Percentiles rank a stretch among this genome's conserved stretches.
Conservation (phyloP, 768 basidiomycete species). For the Chalciporus pseudorubinellus region DNA sequence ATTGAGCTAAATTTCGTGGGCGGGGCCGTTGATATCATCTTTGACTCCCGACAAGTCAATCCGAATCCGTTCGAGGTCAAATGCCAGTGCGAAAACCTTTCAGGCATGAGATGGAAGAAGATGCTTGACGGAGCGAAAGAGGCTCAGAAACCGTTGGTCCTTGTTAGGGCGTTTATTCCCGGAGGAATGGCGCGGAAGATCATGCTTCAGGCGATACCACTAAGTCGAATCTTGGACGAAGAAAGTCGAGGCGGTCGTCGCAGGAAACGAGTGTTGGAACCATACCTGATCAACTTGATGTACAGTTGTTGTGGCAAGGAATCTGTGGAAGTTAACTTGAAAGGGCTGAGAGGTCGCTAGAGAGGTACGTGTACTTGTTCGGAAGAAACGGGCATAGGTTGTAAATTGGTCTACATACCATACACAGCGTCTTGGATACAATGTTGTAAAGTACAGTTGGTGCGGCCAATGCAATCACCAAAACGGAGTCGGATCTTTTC, state of each 20-base stretch:
- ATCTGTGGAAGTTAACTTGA: neutral
- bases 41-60: constrained; percentile 20
- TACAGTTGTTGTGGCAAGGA: constrained; percentile 20
- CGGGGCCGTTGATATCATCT: constrained; percentile 7
- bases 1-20: constrained; percentile 26
- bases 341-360: neutral
- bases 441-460: too few species aligned
- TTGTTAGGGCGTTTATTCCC: constrained; percentile 29
- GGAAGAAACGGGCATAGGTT: too few species aligned
- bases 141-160: constrained; percentile 12
- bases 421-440: too few species aligned
- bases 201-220: constrained; percentile 25
- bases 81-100: constrained; percentile 24
- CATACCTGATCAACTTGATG: constrained; percentile 21
- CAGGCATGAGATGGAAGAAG: constrained; percentile 24
- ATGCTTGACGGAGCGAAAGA: constrained; percentile 17
- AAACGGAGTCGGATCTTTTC: too few species aligned
- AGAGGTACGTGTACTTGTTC: neutral
- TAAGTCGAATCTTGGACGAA: constrained; percentile 13
- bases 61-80: constrained; percentile 25
- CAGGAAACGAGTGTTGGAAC: constrained; percentile 3
- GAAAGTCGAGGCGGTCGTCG: constrained; percentile 1
- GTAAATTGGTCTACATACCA: neutral
- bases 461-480: too few species aligned
- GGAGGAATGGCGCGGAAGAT: constrained; percentile 29